Evolutionary conservation across 2,329 filamentous ascomycete genomes (phyloP), one percentile per base, ranked within the genome.

Genomic region (Fusarium annulatum): DNA sequence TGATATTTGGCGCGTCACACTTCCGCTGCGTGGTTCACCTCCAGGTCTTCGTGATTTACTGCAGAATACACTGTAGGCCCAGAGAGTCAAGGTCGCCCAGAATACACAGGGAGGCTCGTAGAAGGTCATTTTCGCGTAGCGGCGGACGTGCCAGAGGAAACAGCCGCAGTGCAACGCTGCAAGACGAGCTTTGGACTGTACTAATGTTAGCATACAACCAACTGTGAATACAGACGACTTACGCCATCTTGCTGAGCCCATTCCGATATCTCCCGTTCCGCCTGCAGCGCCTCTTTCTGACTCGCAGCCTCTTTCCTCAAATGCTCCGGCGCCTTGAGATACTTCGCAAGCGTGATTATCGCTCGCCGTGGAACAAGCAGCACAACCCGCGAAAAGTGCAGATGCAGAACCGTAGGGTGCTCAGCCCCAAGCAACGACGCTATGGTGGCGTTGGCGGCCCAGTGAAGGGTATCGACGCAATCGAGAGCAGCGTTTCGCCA

Each of bases 391-490:
- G 88, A 85, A 4, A 87, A 77, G 71, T 90, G 89, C 7, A 90
- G 82, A 71, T 90, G 87, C 11, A 89, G 77, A 0, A 90, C 82
- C 3, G 86, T 88, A 5, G 86, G 84, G 64, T 89, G 87, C 65
- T 90, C 88, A 10, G 86, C 80, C 0, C 88, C 88, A 3, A 83
- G 81, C 2, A 84, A 79, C 55, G 84, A 83, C 9, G 86, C 85
- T 36, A 88, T 85, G 1, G 83, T 84, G 46, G 83, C 85, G 69
- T 89, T 89, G 6, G 88, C 88, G 23, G 85, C 83, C 88, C 88
- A 90, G 73, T 90, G 88, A 5, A 90, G 81, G 3, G 89, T 84
- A 64, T 90, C 88, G 6, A 90, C 69, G 46, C 82, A 85, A 60
- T 86, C 85, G 46, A 84, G 84, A 21, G 82, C 80, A 8, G 83